Evolutionary conservation across 1,139 yeast species (phyloP).

Genomic region (Yamadazyma atmosphaerica): DNA sequence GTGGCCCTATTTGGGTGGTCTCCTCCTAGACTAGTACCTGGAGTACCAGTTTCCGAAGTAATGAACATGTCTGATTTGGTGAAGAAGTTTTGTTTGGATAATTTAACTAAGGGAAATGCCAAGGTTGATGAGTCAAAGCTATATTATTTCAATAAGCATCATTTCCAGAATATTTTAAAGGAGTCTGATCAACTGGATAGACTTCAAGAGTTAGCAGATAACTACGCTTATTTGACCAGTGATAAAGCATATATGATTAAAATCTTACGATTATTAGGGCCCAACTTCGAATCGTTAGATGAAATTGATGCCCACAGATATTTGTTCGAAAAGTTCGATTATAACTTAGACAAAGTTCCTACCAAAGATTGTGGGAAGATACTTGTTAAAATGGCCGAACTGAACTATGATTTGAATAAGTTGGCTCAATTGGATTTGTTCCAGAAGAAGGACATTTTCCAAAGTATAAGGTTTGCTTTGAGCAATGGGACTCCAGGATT

Average conservation of each 20-base stretch:
- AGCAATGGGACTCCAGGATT: constrained; percentile 74
- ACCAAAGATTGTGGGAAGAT: constrained; percentile 6
- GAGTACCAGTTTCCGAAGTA: constrained; percentile 59
- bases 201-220: constrained; percentile 29
- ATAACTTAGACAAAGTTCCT: constrained; percentile 8
- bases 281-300: constrained; percentile 44
- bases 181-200: constrained; percentile 29
- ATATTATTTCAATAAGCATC: constrained; percentile 72
- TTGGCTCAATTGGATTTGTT: constrained; percentile 12
- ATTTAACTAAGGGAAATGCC: constrained; percentile 89
- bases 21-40: constrained; percentile 57
- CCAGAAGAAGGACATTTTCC: constrained; percentile 54
- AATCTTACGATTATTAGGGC: constrained; percentile 32
- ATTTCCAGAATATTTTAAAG: constrained; percentile 20
- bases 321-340: constrained; percentile 34
- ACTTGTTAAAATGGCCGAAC: constrained; percentile 7
- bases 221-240: constrained; percentile 15
- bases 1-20: constrained; percentile 95
- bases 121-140: constrained; percentile 82
- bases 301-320: constrained; percentile 54
- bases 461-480: constrained; percentile 66
- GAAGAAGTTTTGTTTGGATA: constrained; percentile 52
- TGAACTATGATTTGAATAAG: constrained; percentile 15
- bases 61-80: constrained; percentile 56
- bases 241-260: constrained; percentile 22